These are phyloP conservation scores for Naganishia randhawae DNA, from an alignment of 768 basidiomycete species.

Conservation along the genomic window DNA sequence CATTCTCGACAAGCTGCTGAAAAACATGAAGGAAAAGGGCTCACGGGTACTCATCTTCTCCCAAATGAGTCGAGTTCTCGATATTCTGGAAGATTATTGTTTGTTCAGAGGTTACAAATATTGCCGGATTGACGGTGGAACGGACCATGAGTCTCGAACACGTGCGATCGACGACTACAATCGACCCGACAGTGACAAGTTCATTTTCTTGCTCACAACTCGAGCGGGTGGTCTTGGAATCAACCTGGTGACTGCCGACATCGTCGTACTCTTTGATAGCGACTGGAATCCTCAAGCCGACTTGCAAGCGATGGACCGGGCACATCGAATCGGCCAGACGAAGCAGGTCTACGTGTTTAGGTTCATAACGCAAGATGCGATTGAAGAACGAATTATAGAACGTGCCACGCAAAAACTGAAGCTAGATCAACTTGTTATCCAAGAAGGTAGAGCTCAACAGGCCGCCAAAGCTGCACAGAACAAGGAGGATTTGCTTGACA, in stretches of 20 bases:
- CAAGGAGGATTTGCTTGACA: slow-evolving; percentile 94
- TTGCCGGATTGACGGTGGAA: slow-evolving; percentile 92
- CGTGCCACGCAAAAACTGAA: slow-evolving; percentile 91
- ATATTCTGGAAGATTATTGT: slow-evolving; percentile 96
- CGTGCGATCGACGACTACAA: slow-evolving; percentile 96
- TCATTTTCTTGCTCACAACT: slow-evolving; percentile 92
- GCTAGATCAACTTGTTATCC: slow-evolving; percentile 92
- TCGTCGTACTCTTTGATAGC: slow-evolving; percentile 91
- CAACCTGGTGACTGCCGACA: slow-evolving; percentile 88
- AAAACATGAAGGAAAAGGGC: slow-evolving; percentile 83
- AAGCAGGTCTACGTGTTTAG: slow-evolving; percentile 96
- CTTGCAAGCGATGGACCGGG: slow-evolving; percentile 97
- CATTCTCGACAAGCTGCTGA: slow-evolving; percentile 87
- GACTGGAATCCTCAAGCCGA: slow-evolving; percentile 99
- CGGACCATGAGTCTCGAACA: slow-evolving; percentile 94
- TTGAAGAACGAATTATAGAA: slow-evolving; percentile 92
- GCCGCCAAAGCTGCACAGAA: slow-evolving; percentile 62
- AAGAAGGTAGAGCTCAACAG: slow-evolving; percentile 78
- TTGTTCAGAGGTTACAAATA: slow-evolving; percentile 87
- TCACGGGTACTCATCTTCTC: slow-evolving; percentile 95
- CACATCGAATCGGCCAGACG: slow-evolving; percentile 92
- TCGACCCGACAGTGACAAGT: slow-evolving; percentile 86
- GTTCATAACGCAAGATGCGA: slow-evolving; percentile 86
- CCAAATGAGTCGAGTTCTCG: slow-evolving; percentile 98
- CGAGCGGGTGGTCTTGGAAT: slow-evolving; percentile 96